Evolutionary conservation across 768 basidiomycete genomes (phyloP).

Genomic region (Coprinopsis marcescibilis): DNA sequence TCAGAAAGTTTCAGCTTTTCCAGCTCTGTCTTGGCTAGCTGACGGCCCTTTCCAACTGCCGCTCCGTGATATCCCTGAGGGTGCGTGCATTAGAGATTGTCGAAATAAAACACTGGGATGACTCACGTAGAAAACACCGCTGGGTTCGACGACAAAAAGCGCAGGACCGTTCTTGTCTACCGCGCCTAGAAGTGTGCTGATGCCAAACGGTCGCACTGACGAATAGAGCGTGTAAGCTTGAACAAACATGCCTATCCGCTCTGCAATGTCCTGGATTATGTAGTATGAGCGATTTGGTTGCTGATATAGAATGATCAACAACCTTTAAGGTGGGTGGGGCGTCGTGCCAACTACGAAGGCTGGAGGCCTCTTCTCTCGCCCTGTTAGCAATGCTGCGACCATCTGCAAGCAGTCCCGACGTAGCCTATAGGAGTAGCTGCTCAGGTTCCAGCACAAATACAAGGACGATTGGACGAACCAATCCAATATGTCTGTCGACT

Average conservation of each 20-base stretch:
- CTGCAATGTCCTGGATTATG: constrained; percentile 48
- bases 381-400: constrained; percentile 82
- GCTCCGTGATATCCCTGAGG: constrained; percentile 88
- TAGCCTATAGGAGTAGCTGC: constrained; percentile 50
- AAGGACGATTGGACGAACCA: constrained; percentile 33
- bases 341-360: constrained; percentile 67
- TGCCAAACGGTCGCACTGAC: constrained; percentile 94
- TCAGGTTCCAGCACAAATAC: constrained; percentile 6
- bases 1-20: constrained; percentile 91
- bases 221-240: constrained; percentile 98
- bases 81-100: neutral
- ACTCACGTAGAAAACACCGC: constrained; percentile 84
- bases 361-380: constrained; percentile 78
- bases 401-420: constrained; percentile 90
- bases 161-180: constrained; percentile 85
- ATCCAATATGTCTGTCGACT: constrained; percentile 88
- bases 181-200: constrained; percentile 86
- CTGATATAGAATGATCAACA: no score
- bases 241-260: constrained; percentile 82
- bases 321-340: constrained; percentile 79
- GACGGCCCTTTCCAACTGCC: constrained; percentile 97
- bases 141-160: constrained; percentile 90
- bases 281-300: no score
- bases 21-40: constrained; percentile 95
- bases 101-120: neutral